Conservation (phyloP, 108 stramenopile genomes). For the Cyclotella sp. region DNA sequence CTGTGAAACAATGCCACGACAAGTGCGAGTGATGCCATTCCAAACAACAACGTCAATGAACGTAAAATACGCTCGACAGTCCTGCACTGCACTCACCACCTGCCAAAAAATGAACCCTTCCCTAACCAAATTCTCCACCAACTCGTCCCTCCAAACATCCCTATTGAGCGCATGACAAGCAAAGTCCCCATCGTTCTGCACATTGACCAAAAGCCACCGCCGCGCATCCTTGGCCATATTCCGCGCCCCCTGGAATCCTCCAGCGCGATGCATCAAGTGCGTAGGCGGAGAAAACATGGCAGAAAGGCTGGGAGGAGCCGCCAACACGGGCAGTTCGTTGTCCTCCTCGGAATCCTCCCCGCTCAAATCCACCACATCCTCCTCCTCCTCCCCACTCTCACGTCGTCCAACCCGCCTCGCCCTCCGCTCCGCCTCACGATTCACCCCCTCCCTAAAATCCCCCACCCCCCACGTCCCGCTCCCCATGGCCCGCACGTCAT, state of each 20-base stretch:
- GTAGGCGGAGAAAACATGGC: constrained; percentile 84
- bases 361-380: constrained; percentile 34
- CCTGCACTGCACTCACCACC: constrained; percentile 54
- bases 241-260: constrained; percentile 86
- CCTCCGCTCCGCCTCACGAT: constrained; percentile 53
- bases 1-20: too few relatives aligned
- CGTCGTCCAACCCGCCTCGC: not conserved
- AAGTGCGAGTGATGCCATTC: not conserved
- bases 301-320: constrained; percentile 50
- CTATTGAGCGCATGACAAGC: constrained; percentile 93
- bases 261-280: constrained; percentile 73
- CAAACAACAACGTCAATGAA: not conserved
- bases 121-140: constrained; percentile 91
- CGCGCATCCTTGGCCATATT: constrained; percentile 82
- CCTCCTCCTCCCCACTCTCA: constrained; percentile 1
- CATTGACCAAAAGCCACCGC: constrained; percentile 93
- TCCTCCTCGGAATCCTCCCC: constrained; percentile 37
- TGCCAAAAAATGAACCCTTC: constrained; percentile 97
- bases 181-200: constrained; percentile 89
- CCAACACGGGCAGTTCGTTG: constrained; percentile 11
- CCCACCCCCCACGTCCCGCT: constrained; percentile 23
- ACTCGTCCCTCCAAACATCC: constrained; percentile 96
- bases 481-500: constrained; percentile 40
- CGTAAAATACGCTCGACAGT: not conserved
- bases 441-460: constrained; percentile 54